These are phyloP conservation scores for Dictyostelium firmibasis DNA, from an alignment of 78 protist species.

Conservation along the genomic window DNA sequence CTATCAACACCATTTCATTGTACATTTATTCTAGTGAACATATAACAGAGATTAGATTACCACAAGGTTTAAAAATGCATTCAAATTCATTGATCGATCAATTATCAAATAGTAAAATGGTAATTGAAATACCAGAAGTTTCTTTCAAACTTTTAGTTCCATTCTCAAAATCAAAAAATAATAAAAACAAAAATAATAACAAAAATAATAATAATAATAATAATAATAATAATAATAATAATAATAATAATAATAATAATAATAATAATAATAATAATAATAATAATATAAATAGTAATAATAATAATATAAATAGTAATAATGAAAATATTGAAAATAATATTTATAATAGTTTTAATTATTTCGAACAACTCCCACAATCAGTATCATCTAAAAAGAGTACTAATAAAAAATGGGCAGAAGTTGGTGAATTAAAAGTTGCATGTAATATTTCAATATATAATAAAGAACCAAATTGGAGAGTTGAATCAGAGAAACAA, in stretches of 20 bases:
- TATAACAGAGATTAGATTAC: slow-evolving; percentile 44
- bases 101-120: slow-evolving; percentile 37
- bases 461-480: slow-evolving; percentile 69
- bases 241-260: neutral
- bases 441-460: slow-evolving; percentile 32
- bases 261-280: neutral
- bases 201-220: too few species aligned
- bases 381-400: neutral
- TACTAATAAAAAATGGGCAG: slow-evolving; percentile 67
- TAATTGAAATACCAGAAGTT: slow-evolving; percentile 60
- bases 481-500: slow-evolving; percentile 44
- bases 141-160: slow-evolving; percentile 63
- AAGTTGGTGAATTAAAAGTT: slow-evolving; percentile 56
- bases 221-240: neutral
- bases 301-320: neutral
- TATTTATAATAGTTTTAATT: neutral
- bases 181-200: too few species aligned
- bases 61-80: slow-evolving; percentile 61
- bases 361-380: neutral
- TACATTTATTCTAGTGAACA: slow-evolving; percentile 56
- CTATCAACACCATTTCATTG: slow-evolving; percentile 31
- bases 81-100: slow-evolving; percentile 46
- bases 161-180: neutral
- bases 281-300: neutral
- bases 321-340: neutral